A percentile compares a stretch with the other conserved stretches of the same genome.
These are phyloP conservation scores for Amanita exitialis DNA, from an alignment of 768 basidiomycete species.

Conservation along the genomic window DNA sequence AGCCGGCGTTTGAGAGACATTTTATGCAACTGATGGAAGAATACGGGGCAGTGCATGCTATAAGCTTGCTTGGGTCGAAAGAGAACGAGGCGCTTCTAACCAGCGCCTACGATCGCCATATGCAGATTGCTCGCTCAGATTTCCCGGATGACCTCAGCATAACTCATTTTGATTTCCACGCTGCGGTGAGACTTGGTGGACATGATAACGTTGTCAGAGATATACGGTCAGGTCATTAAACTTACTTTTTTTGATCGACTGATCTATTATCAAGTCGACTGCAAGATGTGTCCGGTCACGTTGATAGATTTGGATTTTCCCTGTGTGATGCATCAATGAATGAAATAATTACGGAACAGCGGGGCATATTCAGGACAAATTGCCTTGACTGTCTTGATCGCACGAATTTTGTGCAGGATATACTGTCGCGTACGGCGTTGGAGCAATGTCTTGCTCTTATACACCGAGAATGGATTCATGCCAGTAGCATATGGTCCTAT, in stretches of 20 bases:
- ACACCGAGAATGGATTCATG: conserved; percentile 66
- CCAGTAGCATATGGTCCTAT: conserved; percentile 64
- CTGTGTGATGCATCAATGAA: conserved; percentile 59
- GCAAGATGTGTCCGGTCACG: conserved; percentile 45
- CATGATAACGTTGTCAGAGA: conserved; percentile 81
- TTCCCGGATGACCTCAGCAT: conserved; percentile 65
- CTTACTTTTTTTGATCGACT: not conserved
- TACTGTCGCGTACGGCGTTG: conserved; percentile 72
- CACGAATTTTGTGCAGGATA: conserved; percentile 96
- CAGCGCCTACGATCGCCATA: conserved; percentile 71
- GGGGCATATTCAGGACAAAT: conserved; percentile 89
- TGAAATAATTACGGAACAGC: conserved; percentile 78
- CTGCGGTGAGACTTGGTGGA: conserved; percentile 66
- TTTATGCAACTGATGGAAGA: conserved; percentile 79
- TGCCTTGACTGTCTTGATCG: conserved; percentile 95
- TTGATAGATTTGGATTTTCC: conserved; percentile 81
- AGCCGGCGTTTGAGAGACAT: conserved; percentile 95
- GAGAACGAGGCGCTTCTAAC: conserved; percentile 88
- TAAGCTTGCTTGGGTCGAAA: conserved; percentile 87
- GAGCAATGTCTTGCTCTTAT: conserved; percentile 77
- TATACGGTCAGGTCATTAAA: conserved; percentile 35
- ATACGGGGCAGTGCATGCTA: conserved; percentile 76
- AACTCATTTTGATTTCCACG: conserved; percentile 93
- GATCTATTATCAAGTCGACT: conserved; percentile 34
- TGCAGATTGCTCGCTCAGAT: conserved; percentile 51